Conservation (phyloP, 129 eudicot species). For the Lactuca sativa region DNA sequence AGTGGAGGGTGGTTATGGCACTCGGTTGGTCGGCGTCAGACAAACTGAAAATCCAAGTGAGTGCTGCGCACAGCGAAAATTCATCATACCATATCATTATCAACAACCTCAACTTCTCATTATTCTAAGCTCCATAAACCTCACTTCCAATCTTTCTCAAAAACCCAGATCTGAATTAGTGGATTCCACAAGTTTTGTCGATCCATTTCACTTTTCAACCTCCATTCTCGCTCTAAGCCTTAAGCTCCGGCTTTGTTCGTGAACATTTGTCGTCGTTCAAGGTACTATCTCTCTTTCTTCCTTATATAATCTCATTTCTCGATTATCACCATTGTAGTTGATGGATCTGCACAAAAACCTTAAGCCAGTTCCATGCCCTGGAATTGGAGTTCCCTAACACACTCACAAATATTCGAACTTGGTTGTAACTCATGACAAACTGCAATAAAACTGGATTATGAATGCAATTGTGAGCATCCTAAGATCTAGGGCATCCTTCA, state of each 20-base stretch:
- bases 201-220: slow-evolving; percentile 16
- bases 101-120: slow-evolving; percentile 27
- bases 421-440: background rate
- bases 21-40: slow-evolving; percentile 30
- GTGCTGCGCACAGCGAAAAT: slow-evolving; percentile 34
- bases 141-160: slow-evolving; percentile 12
- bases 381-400: background rate
- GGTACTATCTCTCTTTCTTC: slow-evolving; percentile 18
- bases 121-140: background rate
- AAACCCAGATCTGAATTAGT: slow-evolving; percentile 32
- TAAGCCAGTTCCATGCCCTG: background rate
- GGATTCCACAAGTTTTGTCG: slow-evolving; percentile 6
- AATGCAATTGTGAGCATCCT: slow-evolving; percentile 3
- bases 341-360: background rate
- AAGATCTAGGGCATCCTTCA: background rate
- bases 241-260: background rate
- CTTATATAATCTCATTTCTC: slow-evolving; percentile 7
- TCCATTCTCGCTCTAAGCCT: slow-evolving; percentile 6
- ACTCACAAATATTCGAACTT: background rate
- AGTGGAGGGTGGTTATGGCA: slow-evolving; percentile 27
- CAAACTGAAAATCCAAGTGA: slow-evolving; percentile 18
- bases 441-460: background rate
- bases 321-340: background rate
- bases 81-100: slow-evolving; percentile 22
- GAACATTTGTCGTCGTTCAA: background rate